Conservation (phyloP, 1,284 basidiomycete species). For the Xanthoconium separans region DNA sequence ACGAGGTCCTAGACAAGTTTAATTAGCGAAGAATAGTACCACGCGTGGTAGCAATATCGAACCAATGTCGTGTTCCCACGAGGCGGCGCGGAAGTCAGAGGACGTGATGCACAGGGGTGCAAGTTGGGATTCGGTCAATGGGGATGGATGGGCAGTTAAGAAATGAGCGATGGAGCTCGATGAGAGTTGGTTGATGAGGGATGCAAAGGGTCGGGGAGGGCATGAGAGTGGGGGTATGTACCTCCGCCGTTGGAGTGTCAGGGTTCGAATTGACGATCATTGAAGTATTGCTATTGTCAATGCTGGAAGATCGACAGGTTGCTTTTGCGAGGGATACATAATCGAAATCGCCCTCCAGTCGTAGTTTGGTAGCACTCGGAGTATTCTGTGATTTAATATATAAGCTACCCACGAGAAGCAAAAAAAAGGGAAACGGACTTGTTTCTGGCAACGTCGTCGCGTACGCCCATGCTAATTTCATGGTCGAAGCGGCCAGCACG, state of each 20-base stretch:
- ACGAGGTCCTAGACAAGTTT: neutral
- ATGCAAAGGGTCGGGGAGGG: constrained; percentile 41
- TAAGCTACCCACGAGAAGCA: neutral
- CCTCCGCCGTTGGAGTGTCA: constrained; percentile 18
- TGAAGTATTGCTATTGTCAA: constrained; percentile 43
- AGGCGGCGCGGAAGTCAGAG: constrained; percentile 63
- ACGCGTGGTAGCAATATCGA: constrained; percentile 4
- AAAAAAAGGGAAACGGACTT: constrained; percentile 57
- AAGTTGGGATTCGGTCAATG: constrained; percentile 78
- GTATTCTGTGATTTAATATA: constrained; percentile 53
- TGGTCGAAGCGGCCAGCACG: constrained; percentile 96
- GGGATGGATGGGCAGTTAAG: constrained; percentile 79
- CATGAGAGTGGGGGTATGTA: constrained; percentile 12
- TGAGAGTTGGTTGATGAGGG: constrained; percentile 41
- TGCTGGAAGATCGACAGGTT: constrained; percentile 88
- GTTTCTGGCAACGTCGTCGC: constrained; percentile 86
- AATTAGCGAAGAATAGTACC: neutral
- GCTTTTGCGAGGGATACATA: constrained; percentile 83
- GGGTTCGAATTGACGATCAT: constrained; percentile 53
- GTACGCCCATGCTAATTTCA: constrained; percentile 97
- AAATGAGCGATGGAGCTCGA: constrained; percentile 85
- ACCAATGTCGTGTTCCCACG: neutral
- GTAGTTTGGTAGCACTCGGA: constrained; percentile 77
- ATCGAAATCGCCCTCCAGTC: constrained; percentile 81
- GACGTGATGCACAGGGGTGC: constrained; percentile 78